Base-by-base conservation (phyloP, 1,284 basidiomycete genomes). In the Vanrija humicola region DNA sequence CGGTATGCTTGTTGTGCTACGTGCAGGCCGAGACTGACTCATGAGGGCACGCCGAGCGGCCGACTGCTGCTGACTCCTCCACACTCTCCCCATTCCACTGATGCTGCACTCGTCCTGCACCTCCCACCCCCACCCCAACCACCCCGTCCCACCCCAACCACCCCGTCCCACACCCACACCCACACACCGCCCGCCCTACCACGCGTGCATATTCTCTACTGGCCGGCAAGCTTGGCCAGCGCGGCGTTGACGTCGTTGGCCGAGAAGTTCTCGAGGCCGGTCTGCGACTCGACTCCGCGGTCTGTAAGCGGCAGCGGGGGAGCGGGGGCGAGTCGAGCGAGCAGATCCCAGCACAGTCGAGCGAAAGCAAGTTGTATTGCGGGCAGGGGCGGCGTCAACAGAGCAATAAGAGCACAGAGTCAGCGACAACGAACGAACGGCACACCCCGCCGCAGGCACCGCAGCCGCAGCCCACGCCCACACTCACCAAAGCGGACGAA, bases 401-500 rank as follows among this genome's bases (percentile, higher is more conserved):
- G 21, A 23, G 21, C 21, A 28, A 25, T 18, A 9, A 38, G 28
- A 12, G 3, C 16, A 8, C 8, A 8, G n/a, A 34, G 46, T 14
- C 18, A 40, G 47, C 47, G 15, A 12, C 5, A 14, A 15, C 34
- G 4, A 8, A 34, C 38, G 21, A 43, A 28, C 28, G 38, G 39
- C 19, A n/a, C n/a, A 18, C 43, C 18, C 6, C 15, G 18, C 15
- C 18, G 18, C 9, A 19, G 10, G 6, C 29, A 34, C 12, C 14
- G 12, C 34, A 23, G 12, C 34, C 34, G 12, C 34, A 8, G 12
- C 10, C 6, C 34, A 23, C 18, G 42, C 48, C 34, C 14, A 9
- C 26, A 83, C 90, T 74, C 78, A 95, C 92, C 91, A 70, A 92
- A 94, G 70, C 92, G 82, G 45, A 89, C 92, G 80, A 94, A 95